Evolutionary conservation across 257 asterid species (phyloP), one percentile per base, ranked within the genome.

Genomic region (Fraxinus americana): DNA sequence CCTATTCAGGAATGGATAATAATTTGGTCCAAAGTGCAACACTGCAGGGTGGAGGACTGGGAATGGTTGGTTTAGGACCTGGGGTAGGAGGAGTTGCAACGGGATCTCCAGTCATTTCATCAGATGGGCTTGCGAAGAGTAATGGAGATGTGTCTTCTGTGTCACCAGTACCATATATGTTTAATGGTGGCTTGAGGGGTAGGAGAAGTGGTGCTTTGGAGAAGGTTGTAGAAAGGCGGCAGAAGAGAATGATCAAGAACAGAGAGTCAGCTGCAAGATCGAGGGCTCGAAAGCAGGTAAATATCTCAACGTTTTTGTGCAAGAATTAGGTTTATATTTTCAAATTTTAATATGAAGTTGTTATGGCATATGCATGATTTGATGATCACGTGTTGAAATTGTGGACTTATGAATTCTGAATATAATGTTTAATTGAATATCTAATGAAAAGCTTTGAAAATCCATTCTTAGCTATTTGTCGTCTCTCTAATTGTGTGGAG

Each of bases 201-300:
- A 86, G 98, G 84, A 91, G 84, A 45, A 80, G 85, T 35, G 85
- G 93, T 61, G 92, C 85, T 77, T 61, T 94, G 86, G 98, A 94
- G 84, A 94, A 92, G 84, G 97, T 90, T 74, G 94, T 94, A 45
- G 98, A 94, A 30, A 91, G 98, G 86, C 88, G 98, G 89, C 98
- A 92, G 73, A 92, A 93, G 87, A 92, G 98, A 85, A 94, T 94
- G 98, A 92, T 94, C 6, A 94, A 94, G 81, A 94, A 94, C 78
- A 74, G 98, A 80, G 98, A 94, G 84, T 94, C 98, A 2, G 98
- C 98, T 83, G 98, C 98, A 29, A 88, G 98, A 78, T 94, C 98
- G 66, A 87, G 98, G 63, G 98, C 98, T 74, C 94, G 98, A 66
- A 94, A 94, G 81, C 98, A 94, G 98, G 98, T 94, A 83, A 84